A percentile compares a stretch with the other conserved stretches of the same genome.
Conservation (phyloP, 768 basidiomycete genomes). For the Kwoniella shandongensis region DNA sequence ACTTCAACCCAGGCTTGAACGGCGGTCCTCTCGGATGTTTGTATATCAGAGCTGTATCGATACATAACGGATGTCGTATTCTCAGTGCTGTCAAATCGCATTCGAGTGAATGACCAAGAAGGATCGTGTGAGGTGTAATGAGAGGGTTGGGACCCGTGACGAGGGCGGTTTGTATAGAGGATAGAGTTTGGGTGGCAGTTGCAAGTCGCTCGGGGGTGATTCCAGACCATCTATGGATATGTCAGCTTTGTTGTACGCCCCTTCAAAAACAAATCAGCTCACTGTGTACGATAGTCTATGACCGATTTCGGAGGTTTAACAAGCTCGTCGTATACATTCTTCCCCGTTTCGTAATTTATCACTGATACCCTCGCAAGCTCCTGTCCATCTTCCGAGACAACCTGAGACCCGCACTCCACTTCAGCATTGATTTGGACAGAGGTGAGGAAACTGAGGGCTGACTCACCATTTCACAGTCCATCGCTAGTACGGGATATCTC, state of each 20-base stretch:
- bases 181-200: slow-evolving; percentile 71
- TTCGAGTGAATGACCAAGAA: slow-evolving; percentile 93
- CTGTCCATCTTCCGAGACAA: slow-evolving; percentile 83
- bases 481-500: slow-evolving; percentile 63
- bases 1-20: slow-evolving; percentile 92
- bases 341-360: slow-evolving; percentile 71
- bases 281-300: slow-evolving; percentile 89
- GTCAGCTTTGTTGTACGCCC: background rate
- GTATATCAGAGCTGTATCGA: slow-evolving; percentile 86
- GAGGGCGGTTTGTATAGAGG: slow-evolving; percentile 72
- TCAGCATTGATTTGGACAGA: background rate
- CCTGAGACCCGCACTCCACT: slow-evolving; percentile 58
- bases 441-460: background rate
- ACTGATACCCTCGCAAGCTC: slow-evolving; percentile 82
- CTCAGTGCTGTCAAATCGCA: slow-evolving; percentile 87
- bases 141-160: slow-evolving; percentile 57
- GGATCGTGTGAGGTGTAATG: slow-evolving; percentile 62
- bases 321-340: slow-evolving; percentile 80
- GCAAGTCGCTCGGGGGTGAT: slow-evolving; percentile 75
- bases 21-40: slow-evolving; percentile 92
- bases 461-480: slow-evolving; percentile 96
- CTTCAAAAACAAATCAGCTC: slow-evolving; percentile 24
- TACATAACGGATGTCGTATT: slow-evolving; percentile 77
- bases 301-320: slow-evolving; percentile 85
- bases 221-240: slow-evolving; percentile 73